Percentiles rank a stretch among this genome's conserved stretches.
These are phyloP conservation scores for Moringa oleifera DNA, from an alignment of 345 rosid species.

Conservation along the genomic window DNA sequence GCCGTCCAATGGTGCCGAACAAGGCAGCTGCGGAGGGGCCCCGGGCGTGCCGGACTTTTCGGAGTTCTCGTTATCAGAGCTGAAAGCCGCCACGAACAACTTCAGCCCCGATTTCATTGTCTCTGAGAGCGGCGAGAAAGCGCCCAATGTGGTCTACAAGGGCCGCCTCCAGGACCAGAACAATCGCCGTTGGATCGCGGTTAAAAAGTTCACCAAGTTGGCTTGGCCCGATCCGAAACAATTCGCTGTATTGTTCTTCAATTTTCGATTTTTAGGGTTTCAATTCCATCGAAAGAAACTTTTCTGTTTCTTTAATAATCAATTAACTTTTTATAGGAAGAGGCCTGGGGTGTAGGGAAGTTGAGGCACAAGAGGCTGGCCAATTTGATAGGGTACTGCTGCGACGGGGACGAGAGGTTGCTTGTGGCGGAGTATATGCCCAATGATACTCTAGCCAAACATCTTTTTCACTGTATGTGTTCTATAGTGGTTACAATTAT, in stretches of 20 bases:
- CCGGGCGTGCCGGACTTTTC: conserved; percentile 36
- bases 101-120: conserved; percentile 68
- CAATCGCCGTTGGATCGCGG: conserved; percentile 60
- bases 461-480: conserved; percentile 81
- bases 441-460: conserved; percentile 77
- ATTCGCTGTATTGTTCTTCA: conserved; percentile 49
- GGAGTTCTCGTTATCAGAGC: conserved; percentile 71
- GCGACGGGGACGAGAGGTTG: conserved; percentile 92
- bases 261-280: conserved; percentile 21
- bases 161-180: conserved; percentile 48
- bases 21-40: conserved; percentile 15
- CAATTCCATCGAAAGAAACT: background rate
- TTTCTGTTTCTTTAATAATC: background rate
- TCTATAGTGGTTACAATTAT: background rate
- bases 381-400: conserved; percentile 91
- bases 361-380: conserved; percentile 68
- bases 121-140: conserved; percentile 70
- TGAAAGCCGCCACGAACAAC: conserved; percentile 76
- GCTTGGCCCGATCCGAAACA: conserved; percentile 97
- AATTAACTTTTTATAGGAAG: conserved; percentile 38
- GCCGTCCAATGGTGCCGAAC: conserved; percentile 24
- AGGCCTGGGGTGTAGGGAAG: conserved; percentile 75
- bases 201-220: conserved; percentile 62
- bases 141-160: conserved; percentile 76
- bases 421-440: conserved; percentile 91